Percentiles rank a stretch among this genome's conserved stretches.
phyloP scores from a whole-genome alignment of 164 flowering plant species.

The Vitis riparia region DNA sequence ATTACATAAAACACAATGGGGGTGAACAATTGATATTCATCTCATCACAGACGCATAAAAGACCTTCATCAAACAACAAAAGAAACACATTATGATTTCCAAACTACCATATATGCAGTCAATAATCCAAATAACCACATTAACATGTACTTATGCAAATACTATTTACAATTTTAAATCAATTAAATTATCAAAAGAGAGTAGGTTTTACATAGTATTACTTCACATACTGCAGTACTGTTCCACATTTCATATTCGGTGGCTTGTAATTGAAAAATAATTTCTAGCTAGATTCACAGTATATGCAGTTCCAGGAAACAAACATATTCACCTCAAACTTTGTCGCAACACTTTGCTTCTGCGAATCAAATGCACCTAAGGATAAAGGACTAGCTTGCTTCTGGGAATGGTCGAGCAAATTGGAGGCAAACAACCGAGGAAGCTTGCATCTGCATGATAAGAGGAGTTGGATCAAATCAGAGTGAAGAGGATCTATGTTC shows the following conservation, averaged over 20 bases:
- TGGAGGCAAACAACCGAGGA: conserved; percentile 56
- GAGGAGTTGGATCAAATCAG: conserved; percentile 60
- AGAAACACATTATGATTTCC: not conserved
- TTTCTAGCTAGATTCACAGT: too few species aligned
- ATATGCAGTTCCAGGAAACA: too few species aligned
- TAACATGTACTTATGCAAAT: not conserved
- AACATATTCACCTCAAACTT: conserved; percentile 67
- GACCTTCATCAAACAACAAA: not conserved
- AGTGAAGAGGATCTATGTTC: conserved; percentile 77
- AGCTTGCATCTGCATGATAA: conserved; percentile 56
- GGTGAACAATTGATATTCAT: not conserved
- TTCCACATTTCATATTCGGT: too few species aligned
- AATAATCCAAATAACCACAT: not conserved
- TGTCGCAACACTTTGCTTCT: conserved; percentile 69
- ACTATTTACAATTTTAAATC: too few species aligned
- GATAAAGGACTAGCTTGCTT: conserved; percentile 24
- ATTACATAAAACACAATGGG: too few species aligned
- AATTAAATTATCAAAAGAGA: too few species aligned
- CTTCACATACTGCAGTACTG: too few species aligned
- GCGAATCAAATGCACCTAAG: conserved; percentile 32
- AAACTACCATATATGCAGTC: not conserved
- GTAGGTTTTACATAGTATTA: too few species aligned
- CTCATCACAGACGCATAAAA: not conserved
- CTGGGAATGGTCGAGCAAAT: conserved; percentile 33
- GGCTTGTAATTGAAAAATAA: too few species aligned